Evolutionary conservation across 108 stramenopile species (phyloP).

Genomic region (Aurantiochytrium sp.): DNA sequence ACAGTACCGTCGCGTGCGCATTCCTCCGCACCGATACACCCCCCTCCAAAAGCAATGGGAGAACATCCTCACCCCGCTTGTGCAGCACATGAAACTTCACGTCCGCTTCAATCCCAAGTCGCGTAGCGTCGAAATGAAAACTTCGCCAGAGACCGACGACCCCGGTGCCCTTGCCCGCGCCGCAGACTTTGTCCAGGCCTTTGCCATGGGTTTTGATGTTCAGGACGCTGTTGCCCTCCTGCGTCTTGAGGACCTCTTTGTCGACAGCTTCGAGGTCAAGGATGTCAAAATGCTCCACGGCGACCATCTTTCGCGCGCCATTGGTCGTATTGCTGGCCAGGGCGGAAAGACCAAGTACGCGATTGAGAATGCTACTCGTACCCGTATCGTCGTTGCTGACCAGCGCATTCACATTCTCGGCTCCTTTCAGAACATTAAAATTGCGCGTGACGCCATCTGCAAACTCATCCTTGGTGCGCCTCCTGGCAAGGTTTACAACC

Average conservation of each 20-base stretch:
- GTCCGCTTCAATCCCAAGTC: conserved; percentile 94
- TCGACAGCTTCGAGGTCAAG: conserved; percentile 93
- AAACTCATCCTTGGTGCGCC: conserved; percentile 95
- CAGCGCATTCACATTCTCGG: conserved; percentile 91
- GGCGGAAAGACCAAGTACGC: conserved; percentile 96
- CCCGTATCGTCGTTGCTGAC: conserved; percentile 92
- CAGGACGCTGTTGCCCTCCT: conserved; percentile 93
- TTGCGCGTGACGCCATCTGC: conserved; percentile 97
- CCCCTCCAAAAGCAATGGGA: conserved; percentile 85
- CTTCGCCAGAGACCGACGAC: conserved; percentile 77
- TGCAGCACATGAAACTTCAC: conserved; percentile 88
- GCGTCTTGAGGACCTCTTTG: conserved; percentile 91
- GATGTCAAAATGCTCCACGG: conserved; percentile 91
- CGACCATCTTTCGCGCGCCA: conserved; percentile 90
- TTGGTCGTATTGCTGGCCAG: conserved; percentile 95
- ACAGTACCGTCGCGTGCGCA: conserved; percentile 61
- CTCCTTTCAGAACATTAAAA: conserved; percentile 81
- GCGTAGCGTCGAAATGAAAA: conserved; percentile 91
- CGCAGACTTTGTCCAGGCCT: conserved; percentile 90
- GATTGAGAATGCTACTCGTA: conserved; percentile 99
- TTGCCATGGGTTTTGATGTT: conserved; percentile 97
- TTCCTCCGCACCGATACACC: conserved; percentile 89
- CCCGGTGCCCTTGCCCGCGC: conserved; percentile 83
- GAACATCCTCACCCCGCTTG: conserved; percentile 76
- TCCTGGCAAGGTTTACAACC: conserved; percentile 99